Conservation (phyloP, 306 rosid genomes). For the Lagenaria siceraria region DNA sequence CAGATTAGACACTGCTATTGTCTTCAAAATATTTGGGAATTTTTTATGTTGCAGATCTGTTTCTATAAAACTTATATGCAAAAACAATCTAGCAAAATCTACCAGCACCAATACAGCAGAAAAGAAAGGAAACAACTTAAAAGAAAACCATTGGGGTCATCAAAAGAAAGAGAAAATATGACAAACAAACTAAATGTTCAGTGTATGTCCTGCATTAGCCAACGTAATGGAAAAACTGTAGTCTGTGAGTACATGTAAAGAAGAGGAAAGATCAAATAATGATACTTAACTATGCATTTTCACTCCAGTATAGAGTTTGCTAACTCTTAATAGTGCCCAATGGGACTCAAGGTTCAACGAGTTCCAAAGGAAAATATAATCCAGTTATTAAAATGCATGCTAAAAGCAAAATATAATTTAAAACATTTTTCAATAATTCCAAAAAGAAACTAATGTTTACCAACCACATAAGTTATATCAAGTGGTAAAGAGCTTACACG, state of each 20-base stretch:
- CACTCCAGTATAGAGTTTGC: not conserved
- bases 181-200: not conserved
- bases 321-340: not conserved
- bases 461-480: not conserved
- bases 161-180: not conserved
- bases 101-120: not conserved
- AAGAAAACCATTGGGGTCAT: not conserved
- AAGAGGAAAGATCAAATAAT: not conserved
- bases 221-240: not conserved
- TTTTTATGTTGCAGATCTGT: not conserved
- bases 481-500: constrained; percentile 33
- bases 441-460: constrained; percentile 15
- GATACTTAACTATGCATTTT: not conserved
- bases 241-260: not conserved
- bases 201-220: not conserved
- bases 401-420: not conserved
- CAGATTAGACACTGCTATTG: not conserved
- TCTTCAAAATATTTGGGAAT: not conserved
- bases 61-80: not conserved
- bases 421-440: not conserved
- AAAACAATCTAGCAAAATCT: not conserved
- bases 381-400: not conserved
- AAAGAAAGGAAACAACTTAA: not conserved
- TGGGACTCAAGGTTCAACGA: not conserved
- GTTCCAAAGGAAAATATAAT: not conserved